Percentiles rank a stretch among this genome's conserved stretches.
Conservation (phyloP, 2,329 filamentous ascomycete species). For the Venturia effusa region DNA sequence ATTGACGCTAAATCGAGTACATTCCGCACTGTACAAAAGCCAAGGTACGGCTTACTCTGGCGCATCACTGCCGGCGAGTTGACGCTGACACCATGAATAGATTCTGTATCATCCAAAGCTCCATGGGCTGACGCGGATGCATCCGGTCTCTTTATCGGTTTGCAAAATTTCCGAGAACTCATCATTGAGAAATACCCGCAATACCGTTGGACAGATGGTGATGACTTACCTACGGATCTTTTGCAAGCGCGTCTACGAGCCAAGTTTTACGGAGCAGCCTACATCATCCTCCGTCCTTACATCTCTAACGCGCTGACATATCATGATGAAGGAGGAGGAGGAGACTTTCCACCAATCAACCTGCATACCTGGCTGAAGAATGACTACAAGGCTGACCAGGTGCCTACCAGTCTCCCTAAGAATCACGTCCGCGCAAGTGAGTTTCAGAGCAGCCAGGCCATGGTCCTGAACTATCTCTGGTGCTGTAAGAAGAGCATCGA, state of each 20-base stretch:
- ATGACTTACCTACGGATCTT: constrained; percentile 64
- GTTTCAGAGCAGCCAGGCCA: constrained; percentile 19
- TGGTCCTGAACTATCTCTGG: constrained; percentile 5
- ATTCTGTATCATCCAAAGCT: not conserved
- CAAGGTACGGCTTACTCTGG: not conserved
- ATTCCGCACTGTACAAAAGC: constrained; percentile 42
- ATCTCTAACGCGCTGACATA: constrained; percentile 34
- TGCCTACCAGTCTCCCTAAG: not conserved
- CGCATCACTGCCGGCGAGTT: not conserved
- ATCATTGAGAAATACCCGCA: constrained; percentile 31
- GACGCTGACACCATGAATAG: not conserved
- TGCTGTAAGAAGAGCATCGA: constrained; percentile 44
- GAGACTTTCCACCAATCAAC: not conserved
- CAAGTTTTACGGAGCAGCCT: constrained; percentile 88
- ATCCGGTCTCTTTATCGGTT: constrained; percentile 31
- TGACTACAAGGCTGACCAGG: not conserved
- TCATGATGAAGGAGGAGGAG: not conserved
- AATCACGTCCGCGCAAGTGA: constrained; percentile 17
- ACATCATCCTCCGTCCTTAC: constrained; percentile 80
- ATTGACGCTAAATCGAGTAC: constrained; percentile 44
- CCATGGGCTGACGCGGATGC: constrained; percentile 20
- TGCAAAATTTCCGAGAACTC: constrained; percentile 46
- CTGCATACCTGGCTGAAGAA: not conserved
- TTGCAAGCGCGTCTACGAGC: constrained; percentile 74
- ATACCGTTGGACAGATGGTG: constrained; percentile 50